Evolutionary conservation across 73 alveolate species (phyloP).

Genomic region (Vitrella brassicaformis): DNA sequence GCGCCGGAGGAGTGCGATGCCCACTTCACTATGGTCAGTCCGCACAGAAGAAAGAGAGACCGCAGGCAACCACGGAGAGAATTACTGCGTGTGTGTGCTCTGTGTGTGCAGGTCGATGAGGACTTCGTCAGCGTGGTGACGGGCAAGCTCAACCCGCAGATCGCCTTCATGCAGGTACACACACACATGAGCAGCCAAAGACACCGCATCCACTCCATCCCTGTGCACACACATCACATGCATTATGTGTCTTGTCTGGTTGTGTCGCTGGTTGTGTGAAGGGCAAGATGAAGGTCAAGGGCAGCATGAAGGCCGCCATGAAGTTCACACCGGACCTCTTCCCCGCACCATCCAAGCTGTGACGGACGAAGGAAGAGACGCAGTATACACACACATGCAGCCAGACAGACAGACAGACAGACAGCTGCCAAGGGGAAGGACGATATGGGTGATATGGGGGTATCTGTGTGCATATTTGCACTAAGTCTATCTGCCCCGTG

Average conservation of each 20-base stretch:
- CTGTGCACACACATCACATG: no score
- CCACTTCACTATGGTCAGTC: constrained; percentile 45
- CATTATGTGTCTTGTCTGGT: no score
- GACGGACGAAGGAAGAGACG: background rate
- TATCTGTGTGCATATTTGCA: no score
- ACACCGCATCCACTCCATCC: no score
- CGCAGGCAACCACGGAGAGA: no score
- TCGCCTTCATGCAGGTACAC: constrained; percentile 65
- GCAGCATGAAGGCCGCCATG: constrained; percentile 57
- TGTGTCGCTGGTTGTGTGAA: no score
- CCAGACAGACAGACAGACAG: no score
- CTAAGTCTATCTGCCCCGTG: no score
- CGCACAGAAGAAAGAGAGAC: background rate
- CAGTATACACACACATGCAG: no score
- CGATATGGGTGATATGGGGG: no score
- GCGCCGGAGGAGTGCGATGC: constrained; percentile 45
- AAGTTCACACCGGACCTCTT: constrained; percentile 56
- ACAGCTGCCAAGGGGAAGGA: no score
- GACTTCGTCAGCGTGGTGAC: constrained; percentile 49
- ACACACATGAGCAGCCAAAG: no score
- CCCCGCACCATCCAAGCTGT: constrained; percentile 47
- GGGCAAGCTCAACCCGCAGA: constrained; percentile 57
- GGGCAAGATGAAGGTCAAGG: constrained; percentile 62
- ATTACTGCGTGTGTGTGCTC: constrained; percentile 1
- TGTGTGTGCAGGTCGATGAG: constrained; percentile 22